Percentiles rank a stretch among this genome's conserved stretches.
These are phyloP conservation scores for Sutorius australiensis DNA, from an alignment of 768 basidiomycete species.

Conservation along the genomic window DNA sequence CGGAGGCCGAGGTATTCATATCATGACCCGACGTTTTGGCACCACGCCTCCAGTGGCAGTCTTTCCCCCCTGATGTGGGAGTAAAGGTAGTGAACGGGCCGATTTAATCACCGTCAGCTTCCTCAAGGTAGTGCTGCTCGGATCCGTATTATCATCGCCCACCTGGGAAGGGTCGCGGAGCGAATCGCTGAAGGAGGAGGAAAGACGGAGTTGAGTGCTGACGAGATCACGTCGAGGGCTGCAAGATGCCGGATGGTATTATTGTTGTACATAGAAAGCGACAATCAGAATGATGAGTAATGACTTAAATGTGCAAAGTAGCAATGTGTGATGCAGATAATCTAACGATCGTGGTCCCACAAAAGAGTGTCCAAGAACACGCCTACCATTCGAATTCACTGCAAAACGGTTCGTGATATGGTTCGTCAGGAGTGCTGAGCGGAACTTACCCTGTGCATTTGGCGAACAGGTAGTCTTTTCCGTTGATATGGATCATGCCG, in stretches of 20 bases:
- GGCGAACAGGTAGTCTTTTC: constrained; percentile 94
- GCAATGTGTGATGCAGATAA: constrained; percentile 21
- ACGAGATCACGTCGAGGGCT: constrained; percentile 1
- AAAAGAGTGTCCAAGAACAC: constrained; percentile 1
- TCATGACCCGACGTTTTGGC: constrained; percentile 1
- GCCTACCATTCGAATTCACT: constrained; percentile 47
- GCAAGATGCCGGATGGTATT: constrained; percentile 11
- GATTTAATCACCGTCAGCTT: constrained; percentile 8
- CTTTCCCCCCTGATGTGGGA: neutral
- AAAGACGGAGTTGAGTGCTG: neutral
- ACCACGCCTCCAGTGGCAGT: neutral
- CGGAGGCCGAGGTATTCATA: neutral
- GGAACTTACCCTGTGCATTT: constrained; percentile 90
- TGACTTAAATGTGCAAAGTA: constrained; percentile 24
- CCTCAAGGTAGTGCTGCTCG: neutral
- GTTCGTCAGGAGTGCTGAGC: neutral
- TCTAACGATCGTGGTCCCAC: constrained; percentile 13
- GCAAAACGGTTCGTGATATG: neutral
- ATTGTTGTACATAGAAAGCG: constrained; percentile 22
- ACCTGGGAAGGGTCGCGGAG: neutral
- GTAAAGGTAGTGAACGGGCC: neutral
- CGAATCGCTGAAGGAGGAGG: no score
- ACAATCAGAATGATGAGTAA: constrained; percentile 18
- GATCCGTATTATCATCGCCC: neutral
- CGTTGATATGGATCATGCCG: constrained; percentile 95